These are phyloP conservation scores for Colletotrichum sidae DNA, from an alignment of 2,329 filamentous ascomycete genomes.

Conservation along the genomic window DNA sequence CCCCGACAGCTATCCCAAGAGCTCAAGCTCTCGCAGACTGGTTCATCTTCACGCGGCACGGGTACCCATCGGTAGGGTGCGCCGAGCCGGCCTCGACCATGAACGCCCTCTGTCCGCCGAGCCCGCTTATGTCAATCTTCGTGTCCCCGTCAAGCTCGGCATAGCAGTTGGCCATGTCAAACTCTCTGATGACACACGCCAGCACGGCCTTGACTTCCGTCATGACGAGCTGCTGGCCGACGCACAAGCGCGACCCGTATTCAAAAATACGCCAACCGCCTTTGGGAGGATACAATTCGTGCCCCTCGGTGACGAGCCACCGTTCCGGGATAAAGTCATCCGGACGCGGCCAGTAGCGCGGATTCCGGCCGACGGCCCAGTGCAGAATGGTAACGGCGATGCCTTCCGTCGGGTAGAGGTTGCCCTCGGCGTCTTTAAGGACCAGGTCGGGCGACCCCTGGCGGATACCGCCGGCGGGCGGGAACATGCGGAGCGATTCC, in stretches of 20 bases:
- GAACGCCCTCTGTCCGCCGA: slow-evolving; percentile 30
- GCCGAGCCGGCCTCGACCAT: slow-evolving; percentile 36
- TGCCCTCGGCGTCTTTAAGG: slow-evolving; percentile 56
- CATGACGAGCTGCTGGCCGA: slow-evolving; percentile 54
- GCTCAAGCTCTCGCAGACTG: slow-evolving; percentile 4
- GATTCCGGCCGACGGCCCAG: slow-evolving; percentile 51
- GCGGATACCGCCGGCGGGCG: slow-evolving; percentile 60
- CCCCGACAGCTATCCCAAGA: too few species aligned
- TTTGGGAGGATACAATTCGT: slow-evolving; percentile 36
- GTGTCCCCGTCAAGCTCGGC: slow-evolving; percentile 29
- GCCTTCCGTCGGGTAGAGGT: slow-evolving; percentile 57
- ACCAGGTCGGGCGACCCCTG: slow-evolving; percentile 50
- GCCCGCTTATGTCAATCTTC: slow-evolving; percentile 24
- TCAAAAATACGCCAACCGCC: slow-evolving; percentile 64
- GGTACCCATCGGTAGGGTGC: slow-evolving; percentile 34
- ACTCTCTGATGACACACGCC: slow-evolving; percentile 57
- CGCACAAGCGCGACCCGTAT: slow-evolving; percentile 65
- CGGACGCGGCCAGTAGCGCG: slow-evolving; percentile 55
- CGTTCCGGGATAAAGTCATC: slow-evolving; percentile 61
- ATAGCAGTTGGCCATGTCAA: slow-evolving; percentile 49
- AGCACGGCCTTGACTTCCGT: slow-evolving; percentile 59
- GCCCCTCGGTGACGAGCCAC: slow-evolving; percentile 47
- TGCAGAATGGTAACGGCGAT: slow-evolving; percentile 55
- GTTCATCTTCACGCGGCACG: slow-evolving; percentile 27
- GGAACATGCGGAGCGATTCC: slow-evolving; percentile 65